Evolutionary conservation across 2,329 filamentous ascomycete genomes (phyloP), one percentile per base, ranked within the genome.

Genomic region (Mycosphaerella sp.): DNA sequence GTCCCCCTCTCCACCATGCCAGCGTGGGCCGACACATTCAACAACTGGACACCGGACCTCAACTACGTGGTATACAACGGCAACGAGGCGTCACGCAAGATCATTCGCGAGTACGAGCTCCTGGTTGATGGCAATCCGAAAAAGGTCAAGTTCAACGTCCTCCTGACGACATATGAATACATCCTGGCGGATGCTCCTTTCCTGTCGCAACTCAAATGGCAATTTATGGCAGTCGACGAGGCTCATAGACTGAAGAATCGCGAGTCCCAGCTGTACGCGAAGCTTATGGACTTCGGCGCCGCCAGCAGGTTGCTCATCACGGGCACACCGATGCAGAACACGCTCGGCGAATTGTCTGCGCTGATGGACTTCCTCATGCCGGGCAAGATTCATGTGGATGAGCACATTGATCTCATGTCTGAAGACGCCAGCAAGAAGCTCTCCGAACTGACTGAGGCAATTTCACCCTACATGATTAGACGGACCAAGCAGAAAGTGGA

Each of bases 1-100:
- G 93, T 95, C 6, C 93, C 93, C 29, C 79, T 98, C 23, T 97
- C 92, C 57, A 95, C 95, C 45, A 95, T 98, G 74, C 92, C 93
- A 6, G 90, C 93, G 2, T 98, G 93, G 93, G 93, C 89, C 44
- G 93, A 98, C 67, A 98, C 93, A 0, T 96, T 98, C 72, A 93
- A 96, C 70, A 79, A 87, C 60, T 98, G 93, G 93, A 85, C 93
- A 2, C 93, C 93, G 0, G 92, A 97, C 67, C 74, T 97, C 59
- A 97, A 98, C 71, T 97, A 96, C 70, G 88, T 98, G 54, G 89
- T 96, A 50, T 98, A 98, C 71, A 89, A 92, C 49, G 93, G 95
- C 48, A 92, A 90, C 51, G 87, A 93, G 69, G 81, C 86, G 34
- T 86, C 93, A 32, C 87, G 95, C 43, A 85, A 79, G 60, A 92